Conservation (phyloP, 2,329 filamentous ascomycete genomes). For the Beauveria medogensis region DNA sequence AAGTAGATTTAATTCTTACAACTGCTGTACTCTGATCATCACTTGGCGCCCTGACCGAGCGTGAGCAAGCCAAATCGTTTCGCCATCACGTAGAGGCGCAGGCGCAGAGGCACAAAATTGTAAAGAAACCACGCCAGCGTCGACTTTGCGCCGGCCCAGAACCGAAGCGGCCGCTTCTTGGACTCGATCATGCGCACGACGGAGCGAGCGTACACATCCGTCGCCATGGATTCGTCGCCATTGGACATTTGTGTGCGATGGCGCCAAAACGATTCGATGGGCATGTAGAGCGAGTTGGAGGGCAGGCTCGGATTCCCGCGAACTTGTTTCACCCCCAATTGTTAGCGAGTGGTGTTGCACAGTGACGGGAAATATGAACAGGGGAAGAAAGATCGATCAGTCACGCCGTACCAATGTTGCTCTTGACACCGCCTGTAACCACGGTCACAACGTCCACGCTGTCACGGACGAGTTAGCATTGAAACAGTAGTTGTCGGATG, state of each 20-base stretch:
- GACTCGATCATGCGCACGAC: slow-evolving; percentile 13
- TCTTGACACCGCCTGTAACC: slow-evolving; percentile 13
- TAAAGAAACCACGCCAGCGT: slow-evolving; percentile 18
- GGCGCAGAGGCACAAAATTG: slow-evolving; percentile 10
- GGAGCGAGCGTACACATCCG: slow-evolving; percentile 13
- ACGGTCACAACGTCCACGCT: slow-evolving; percentile 15
- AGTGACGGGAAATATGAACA: neutral
- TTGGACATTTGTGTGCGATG: slow-evolving; percentile 7
- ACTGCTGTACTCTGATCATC: neutral
- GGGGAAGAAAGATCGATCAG: neutral
- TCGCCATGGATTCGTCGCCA: slow-evolving; percentile 7
- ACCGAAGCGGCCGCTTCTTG: slow-evolving; percentile 13
- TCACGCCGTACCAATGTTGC: slow-evolving; percentile 13
- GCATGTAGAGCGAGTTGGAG: slow-evolving; percentile 10
- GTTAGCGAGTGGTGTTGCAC: neutral
- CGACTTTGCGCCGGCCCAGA: slow-evolving; percentile 14
- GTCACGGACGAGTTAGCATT: neutral
- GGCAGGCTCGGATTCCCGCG: slow-evolving; percentile 13
- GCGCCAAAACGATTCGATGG: slow-evolving; percentile 13
- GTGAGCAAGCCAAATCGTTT: slow-evolving; percentile 3
- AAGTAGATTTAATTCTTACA: neutral
- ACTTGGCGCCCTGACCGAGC: neutral
- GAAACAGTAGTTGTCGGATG: neutral
- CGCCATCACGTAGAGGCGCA: slow-evolving; percentile 7
- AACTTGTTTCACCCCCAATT: neutral